Percentiles rank a stretch among this genome's conserved stretches.
phyloP scores from a whole-genome alignment of 78 protist species.

The Chrysochromulina parva region DNA sequence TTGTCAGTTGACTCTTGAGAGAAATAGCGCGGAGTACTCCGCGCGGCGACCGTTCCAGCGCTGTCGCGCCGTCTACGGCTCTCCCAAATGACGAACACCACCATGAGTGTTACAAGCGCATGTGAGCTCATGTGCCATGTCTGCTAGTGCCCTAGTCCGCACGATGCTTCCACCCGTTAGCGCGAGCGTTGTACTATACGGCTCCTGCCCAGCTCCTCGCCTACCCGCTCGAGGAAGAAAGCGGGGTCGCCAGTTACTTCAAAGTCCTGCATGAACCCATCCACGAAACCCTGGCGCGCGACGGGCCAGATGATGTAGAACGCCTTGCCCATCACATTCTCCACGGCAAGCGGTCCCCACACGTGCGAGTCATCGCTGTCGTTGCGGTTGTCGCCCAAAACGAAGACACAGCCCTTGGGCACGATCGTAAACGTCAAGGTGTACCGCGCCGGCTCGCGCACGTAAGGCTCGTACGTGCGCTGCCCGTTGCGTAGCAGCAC shows the following conservation, averaged over 20 bases:
- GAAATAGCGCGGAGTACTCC: too few relatives aligned
- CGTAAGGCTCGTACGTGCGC: background rate
- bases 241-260: background rate
- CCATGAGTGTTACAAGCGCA: too few relatives aligned
- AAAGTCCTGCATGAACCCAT: background rate
- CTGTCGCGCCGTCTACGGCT: too few relatives aligned
- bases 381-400: slow-evolving; percentile 3
- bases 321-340: background rate
- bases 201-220: too few relatives aligned
- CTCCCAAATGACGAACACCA: too few relatives aligned
- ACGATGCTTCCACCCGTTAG: too few relatives aligned
- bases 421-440: background rate
- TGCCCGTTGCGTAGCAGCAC: background rate
- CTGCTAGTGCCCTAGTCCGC: too few relatives aligned
- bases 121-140: too few relatives aligned
- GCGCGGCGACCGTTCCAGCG: too few relatives aligned
- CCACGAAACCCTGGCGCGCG: background rate
- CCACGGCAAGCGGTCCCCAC: background rate
- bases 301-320: background rate
- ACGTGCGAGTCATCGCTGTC: background rate
- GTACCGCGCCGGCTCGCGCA: background rate
- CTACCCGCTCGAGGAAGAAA: background rate
- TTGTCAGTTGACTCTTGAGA: too few relatives aligned
- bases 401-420: background rate
- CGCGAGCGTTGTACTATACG: too few relatives aligned